Base-by-base conservation (phyloP, 192 early-diverging fungal species). In the Jimgerdemannia lactiflua region DNA sequence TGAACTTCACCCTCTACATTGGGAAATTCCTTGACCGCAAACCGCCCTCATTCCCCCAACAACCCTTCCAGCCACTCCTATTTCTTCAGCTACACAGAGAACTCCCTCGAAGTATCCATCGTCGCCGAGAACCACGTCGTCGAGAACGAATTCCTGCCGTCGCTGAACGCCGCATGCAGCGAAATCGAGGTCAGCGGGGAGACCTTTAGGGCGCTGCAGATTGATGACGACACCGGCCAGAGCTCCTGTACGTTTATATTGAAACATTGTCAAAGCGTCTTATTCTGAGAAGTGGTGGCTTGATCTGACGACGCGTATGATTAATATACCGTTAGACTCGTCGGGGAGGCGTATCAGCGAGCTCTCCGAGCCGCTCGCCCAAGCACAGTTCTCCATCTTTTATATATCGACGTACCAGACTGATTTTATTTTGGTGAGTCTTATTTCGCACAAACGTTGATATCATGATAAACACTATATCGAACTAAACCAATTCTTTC, bases 401-500 rank as follows among this genome's bases (percentile, higher is more conserved):
- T 93, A 92, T 75, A 86, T 92, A 77, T 88, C 86, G 3, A 93
- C 92, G 4, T 93, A 92, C 77, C 90, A 92, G 77, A 93, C 91
- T 0, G 92, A 93, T 66, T 85, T 91, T 65, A 81, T 92, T 41
- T 87, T 92, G 84, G 90, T 92, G 84, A 80, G 87, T 79, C 1
- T 11, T n/a, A 17, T 9, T 71, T 18, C 2, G 6, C 49, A 6
- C 49, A 59, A 59, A 59, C 49, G 49, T 59, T 9, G 29, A 19
- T n/a, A n/a, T 9, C 68, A 59, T 29, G 42, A 69, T 20, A 29
- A 29, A 29, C 29, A 29, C 29, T 29, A 29, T 1, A 29, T 29
- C 29, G 29, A 29, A 29, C 29, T 29, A 29, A 29, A 29, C 29
- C 29, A 29, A 29, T 29, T 29, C 29, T 29, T 29, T 29, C 29